phyloP scores from a whole-genome alignment of 148 eudicot species.

The Gaultheria prostrata region DNA sequence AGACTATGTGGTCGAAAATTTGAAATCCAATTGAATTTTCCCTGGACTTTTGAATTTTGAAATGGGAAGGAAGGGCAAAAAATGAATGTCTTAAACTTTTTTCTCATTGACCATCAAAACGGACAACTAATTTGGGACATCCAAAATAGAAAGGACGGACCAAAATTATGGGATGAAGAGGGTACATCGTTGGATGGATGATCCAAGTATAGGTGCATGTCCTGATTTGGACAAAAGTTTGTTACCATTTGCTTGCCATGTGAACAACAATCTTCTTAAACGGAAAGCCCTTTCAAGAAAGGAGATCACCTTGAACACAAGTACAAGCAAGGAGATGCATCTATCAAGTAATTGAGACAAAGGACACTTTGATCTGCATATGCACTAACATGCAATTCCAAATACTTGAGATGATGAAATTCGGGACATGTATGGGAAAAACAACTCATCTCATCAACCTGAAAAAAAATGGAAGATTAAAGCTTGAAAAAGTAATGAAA shows the following conservation, averaged over 20 bases:
- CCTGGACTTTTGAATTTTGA: too few species aligned
- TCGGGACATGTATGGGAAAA: not conserved
- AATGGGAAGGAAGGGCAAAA: too few species aligned
- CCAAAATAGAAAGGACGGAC: too few species aligned
- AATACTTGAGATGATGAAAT: not conserved
- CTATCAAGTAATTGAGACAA: not conserved
- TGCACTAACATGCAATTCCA: not conserved
- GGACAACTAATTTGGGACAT: too few species aligned
- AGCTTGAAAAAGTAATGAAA: not conserved
- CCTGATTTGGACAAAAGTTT: not conserved
- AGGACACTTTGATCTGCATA: not conserved
- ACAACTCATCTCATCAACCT: not conserved
- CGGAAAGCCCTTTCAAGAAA: not conserved
- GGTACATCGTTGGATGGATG: not conserved
- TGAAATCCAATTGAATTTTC: too few species aligned
- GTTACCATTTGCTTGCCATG: not conserved
- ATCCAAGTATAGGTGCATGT: not conserved
- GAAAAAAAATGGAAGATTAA: not conserved
- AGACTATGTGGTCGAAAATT: too few species aligned
- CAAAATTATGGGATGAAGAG: too few species aligned
- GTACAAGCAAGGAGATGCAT: conserved; percentile 2
- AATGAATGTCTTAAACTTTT: too few species aligned
- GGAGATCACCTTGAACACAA: not conserved
- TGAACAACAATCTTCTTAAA: not conserved
- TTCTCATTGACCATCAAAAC: too few species aligned